Evolutionary conservation across 1,284 basidiomycete species (phyloP).

Genomic region (Xerocomus alliaceus): DNA sequence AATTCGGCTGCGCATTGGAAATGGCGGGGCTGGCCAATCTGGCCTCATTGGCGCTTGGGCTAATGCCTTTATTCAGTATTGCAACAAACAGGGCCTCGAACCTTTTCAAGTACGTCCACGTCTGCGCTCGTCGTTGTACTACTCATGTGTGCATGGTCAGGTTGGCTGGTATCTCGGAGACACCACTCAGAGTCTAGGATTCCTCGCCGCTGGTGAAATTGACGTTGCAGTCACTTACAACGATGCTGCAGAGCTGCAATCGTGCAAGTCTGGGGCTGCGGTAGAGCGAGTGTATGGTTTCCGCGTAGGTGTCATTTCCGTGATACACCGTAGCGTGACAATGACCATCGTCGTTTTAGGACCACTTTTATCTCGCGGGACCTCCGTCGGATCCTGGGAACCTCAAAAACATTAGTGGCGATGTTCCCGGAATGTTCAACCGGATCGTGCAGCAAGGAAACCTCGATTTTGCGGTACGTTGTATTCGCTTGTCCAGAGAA

Average conservation of each 20-base stretch:
- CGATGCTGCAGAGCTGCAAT: conserved; percentile 51
- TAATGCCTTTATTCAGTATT: conserved; percentile 50
- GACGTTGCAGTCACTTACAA: conserved; percentile 60
- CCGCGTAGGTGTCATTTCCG: conserved; percentile 45
- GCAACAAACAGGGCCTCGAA: conserved; percentile 30
- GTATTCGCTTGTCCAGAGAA: neutral
- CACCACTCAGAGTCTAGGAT: conserved; percentile 53
- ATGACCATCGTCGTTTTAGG: conserved; percentile 13
- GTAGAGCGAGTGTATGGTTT: conserved; percentile 48
- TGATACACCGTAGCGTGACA: conserved; percentile 33
- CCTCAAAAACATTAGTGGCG: conserved; percentile 7
- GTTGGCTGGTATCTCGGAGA: conserved; percentile 59
- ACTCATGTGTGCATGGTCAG: conserved; percentile 31
- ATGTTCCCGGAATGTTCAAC: conserved; percentile 29
- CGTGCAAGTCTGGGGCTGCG: conserved; percentile 38
- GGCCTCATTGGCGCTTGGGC: conserved; percentile 54
- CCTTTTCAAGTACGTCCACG: conserved; percentile 46
- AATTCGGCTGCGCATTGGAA: conserved; percentile 51
- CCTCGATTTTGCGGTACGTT: conserved; percentile 26
- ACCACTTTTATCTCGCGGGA: conserved; percentile 34
- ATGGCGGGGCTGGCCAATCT: conserved; percentile 57
- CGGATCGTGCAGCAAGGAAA: conserved; percentile 31
- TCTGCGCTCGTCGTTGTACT: neutral
- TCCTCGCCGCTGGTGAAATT: conserved; percentile 46
- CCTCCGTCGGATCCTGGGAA: conserved; percentile 25